Evolutionary conservation across 306 rosid species (phyloP).

Genomic region (Quercus berberidifolia): DNA sequence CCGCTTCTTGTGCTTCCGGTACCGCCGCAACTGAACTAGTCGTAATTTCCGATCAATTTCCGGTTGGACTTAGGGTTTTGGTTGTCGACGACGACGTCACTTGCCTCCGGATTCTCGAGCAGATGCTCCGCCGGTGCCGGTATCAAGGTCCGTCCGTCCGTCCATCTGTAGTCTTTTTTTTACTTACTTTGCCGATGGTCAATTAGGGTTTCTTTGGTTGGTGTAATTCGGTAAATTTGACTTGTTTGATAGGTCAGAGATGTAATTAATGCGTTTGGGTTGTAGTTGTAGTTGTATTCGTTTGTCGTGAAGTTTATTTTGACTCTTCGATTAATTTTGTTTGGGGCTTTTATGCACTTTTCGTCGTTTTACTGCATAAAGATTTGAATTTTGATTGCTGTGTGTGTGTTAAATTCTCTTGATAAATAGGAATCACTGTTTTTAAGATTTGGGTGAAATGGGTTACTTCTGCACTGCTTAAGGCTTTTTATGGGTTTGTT

Average conservation of each 20-base stretch:
- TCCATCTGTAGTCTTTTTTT: not conserved
- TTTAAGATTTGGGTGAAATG: constrained; percentile 18
- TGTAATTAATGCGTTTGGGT: not conserved
- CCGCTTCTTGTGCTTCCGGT: not conserved
- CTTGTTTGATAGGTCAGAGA: not conserved
- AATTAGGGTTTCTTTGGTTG: not conserved
- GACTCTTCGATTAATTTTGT: not conserved
- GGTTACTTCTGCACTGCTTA: not conserved
- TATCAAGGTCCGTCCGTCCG: constrained; percentile 37
- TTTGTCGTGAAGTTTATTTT: not conserved
- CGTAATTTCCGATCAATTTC: constrained; percentile 27
- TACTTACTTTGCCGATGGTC: not conserved
- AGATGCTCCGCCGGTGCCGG: constrained; percentile 35
- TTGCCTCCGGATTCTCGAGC: constrained; percentile 30
- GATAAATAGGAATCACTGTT: not conserved
- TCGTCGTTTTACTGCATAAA: not conserved
- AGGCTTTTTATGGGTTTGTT: not conserved
- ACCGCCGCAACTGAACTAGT: not conserved
- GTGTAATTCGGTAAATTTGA: not conserved
- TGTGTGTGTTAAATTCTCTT: not conserved
- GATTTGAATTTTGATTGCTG: not conserved
- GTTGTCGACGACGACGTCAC: constrained; percentile 54
- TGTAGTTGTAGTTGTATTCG: not conserved
- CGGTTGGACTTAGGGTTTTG: constrained; percentile 50
- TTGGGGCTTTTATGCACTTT: not conserved